Percentiles rank a stretch among this genome's conserved stretches.
Conservation (phyloP, 306 rosid genomes). For the Acacia crassicarpa region DNA sequence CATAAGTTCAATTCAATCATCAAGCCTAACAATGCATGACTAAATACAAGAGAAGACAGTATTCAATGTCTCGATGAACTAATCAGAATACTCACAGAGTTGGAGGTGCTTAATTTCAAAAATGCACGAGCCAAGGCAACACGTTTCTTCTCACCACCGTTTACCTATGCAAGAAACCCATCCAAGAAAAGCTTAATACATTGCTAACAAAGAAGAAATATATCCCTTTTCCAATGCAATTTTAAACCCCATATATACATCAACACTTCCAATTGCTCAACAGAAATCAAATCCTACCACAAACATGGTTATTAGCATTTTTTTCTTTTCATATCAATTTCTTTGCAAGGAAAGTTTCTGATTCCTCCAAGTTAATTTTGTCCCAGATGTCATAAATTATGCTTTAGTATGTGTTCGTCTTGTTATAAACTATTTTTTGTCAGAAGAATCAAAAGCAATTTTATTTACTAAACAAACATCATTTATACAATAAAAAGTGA, state of each 20-base stretch:
- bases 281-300: background rate
- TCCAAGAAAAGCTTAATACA: no score
- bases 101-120: no score
- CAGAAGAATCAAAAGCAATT: background rate
- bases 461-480: background rate
- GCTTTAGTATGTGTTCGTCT: background rate
- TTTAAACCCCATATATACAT: background rate
- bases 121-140: no score
- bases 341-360: background rate
- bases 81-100: no score
- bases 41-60: no score
- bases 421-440: background rate
- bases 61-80: no score
- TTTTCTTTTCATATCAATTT: background rate
- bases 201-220: no score
- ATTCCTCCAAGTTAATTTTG: background rate
- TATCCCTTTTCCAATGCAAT: no score
- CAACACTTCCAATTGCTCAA: background rate
- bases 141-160: no score
- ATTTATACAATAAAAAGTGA: background rate
- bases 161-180: no score
- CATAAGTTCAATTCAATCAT: no score
- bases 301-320: background rate
- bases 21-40: no score
- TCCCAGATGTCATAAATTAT: background rate